Evolutionary conservation across 495 filamentous ascomycete species (phyloP).

Genomic region (Lophium mytilinum): DNA sequence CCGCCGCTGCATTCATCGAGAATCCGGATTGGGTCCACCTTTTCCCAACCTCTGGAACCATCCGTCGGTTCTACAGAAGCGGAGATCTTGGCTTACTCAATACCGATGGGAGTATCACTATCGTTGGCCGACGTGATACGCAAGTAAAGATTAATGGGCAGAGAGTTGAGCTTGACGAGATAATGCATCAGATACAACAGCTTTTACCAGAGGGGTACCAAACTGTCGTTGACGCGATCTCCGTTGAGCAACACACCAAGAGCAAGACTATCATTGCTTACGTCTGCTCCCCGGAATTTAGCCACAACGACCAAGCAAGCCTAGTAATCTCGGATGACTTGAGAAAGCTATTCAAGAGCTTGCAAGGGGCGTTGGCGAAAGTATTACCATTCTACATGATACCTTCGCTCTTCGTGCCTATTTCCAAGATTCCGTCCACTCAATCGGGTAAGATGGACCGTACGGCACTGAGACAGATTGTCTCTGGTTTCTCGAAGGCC

Average conservation of each 20-base stretch:
- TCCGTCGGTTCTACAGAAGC: constrained; percentile 33
- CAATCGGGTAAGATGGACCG: constrained; percentile 15
- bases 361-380: constrained; percentile 4
- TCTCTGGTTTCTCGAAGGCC: constrained; percentile 35
- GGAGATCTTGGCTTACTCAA: constrained; percentile 35
- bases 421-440: constrained; percentile 12
- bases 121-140: constrained; percentile 38
- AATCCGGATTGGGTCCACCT: constrained; percentile 8
- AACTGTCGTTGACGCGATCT: constrained; percentile 3
- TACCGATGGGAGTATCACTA: constrained; percentile 35
- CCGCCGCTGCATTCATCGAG: constrained; percentile 28
- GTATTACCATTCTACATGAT: constrained; percentile 20
- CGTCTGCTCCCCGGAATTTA: background rate
- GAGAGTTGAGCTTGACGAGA: constrained; percentile 40
- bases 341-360: constrained; percentile 1
- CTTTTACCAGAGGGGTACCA: constrained; percentile 5
- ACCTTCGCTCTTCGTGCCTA: constrained; percentile 13
- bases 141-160: constrained; percentile 45
- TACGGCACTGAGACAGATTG: constrained; percentile 20
- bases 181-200: constrained; percentile 15
- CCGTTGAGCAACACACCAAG: constrained; percentile 2
- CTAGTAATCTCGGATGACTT: constrained; percentile 4
- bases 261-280: constrained; percentile 9
- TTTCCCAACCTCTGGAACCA: background rate
- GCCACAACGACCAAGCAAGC: background rate